Base-by-base conservation (phyloP, 768 basidiomycete species). In the Tricholomella constricta region DNA sequence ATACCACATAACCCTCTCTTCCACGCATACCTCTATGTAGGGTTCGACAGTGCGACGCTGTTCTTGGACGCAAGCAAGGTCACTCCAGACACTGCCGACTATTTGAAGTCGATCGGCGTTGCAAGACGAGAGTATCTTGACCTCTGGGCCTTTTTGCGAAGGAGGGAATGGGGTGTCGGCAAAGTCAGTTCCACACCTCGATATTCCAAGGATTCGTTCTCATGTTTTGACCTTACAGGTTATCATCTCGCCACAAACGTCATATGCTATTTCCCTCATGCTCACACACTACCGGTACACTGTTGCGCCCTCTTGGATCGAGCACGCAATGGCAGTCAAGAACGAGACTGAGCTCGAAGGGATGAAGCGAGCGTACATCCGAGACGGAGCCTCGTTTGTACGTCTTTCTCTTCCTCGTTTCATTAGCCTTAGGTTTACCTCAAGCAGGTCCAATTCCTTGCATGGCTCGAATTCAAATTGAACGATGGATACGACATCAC, bases 1-100 rank as follows among this genome's bases (percentile, higher is more conserved):
- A 86, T 98, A 42, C 91, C 92, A 0, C 91, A 85, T 76, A 94
- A 92, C 65, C 96, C 96, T 0, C 81, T 98, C 8, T 96, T 97
- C 74, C 89, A 89, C 46, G 82, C 89, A 0, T 98, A 96, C 65
- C 71, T 95, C 17, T 90, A 86, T 61, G 77, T 98, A 35, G 79
- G 85, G 3, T 65, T 81, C 8, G 75, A 85, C 11, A 68, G 66
- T n/a, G 76, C 81, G 6, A 74, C 85, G n/a, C 70, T 96, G 9
- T 96, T 96, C 74, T 73, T 94, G 34, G 92, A 95, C 57, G 60
- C 71, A 35, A 68, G 68, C 48, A 91, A 96, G 63, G 71, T 90
- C 15, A 75, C 78, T 9, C 71, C 77, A 0, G 81, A 87, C 2
- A 82, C 87, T 0, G 64, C 72, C 45, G 73, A 71, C 12, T 89